Evolutionary conservation across 805 yeast genomes (phyloP).

Genomic region (Maudiozyma barnettii): DNA sequence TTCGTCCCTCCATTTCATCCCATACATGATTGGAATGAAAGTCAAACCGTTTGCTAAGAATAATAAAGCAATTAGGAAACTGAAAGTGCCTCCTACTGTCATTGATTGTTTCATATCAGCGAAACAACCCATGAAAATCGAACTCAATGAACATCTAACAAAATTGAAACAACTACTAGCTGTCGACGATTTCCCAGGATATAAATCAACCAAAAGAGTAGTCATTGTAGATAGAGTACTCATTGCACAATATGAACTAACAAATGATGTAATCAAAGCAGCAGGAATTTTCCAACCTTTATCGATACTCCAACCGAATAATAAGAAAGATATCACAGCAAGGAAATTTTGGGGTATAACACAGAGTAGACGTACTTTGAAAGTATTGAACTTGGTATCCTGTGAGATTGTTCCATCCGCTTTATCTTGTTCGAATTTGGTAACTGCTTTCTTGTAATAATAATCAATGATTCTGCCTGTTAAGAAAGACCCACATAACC

Average conservation of each 20-base stretch:
- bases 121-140: slow-evolving; percentile 60
- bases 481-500: slow-evolving; percentile 50
- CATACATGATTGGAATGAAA: slow-evolving; percentile 30
- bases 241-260: slow-evolving; percentile 50
- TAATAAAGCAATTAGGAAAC: slow-evolving; percentile 51
- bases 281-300: slow-evolving; percentile 40
- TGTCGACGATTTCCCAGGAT: slow-evolving; percentile 60
- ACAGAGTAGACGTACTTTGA: slow-evolving; percentile 43
- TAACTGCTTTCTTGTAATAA: slow-evolving; percentile 33
- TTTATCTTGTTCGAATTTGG: slow-evolving; percentile 14
- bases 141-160: slow-evolving; percentile 59
- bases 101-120: slow-evolving; percentile 47
- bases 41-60: slow-evolving; percentile 22
- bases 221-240: slow-evolving; percentile 47
- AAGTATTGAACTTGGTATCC: slow-evolving; percentile 38
- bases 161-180: slow-evolving; percentile 66
- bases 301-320: slow-evolving; percentile 70
- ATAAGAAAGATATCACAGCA: slow-evolving; percentile 34
- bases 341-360: slow-evolving; percentile 37
- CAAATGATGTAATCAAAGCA: slow-evolving; percentile 46
- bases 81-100: slow-evolving; percentile 67
- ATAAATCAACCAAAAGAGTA: slow-evolving; percentile 64
- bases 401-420: slow-evolving; percentile 18
- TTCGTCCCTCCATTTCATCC: slow-evolving; percentile 28
- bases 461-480: slow-evolving; percentile 50